These are phyloP conservation scores for Phylloboletellus chloephorus DNA, from an alignment of 1,284 basidiomycete genomes.

Conservation along the genomic window DNA sequence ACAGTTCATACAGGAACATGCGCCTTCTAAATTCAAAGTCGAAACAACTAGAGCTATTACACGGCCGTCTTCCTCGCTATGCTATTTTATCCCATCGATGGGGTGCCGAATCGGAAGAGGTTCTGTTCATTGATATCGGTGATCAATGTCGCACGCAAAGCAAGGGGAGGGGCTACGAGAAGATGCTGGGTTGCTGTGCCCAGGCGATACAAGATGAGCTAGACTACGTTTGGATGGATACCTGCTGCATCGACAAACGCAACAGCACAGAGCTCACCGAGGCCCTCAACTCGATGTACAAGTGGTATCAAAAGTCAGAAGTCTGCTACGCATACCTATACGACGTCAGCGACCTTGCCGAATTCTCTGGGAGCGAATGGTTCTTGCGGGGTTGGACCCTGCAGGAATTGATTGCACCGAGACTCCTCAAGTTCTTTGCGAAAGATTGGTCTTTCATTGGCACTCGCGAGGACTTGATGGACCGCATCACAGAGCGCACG, in stretches of 20 bases:
- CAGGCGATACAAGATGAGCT: slow-evolving; percentile 15
- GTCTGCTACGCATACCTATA: slow-evolving; percentile 28
- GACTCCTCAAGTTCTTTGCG: slow-evolving; percentile 22
- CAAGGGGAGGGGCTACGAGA: slow-evolving; percentile 22
- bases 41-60: slow-evolving; percentile 17
- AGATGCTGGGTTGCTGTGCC: slow-evolving; percentile 18
- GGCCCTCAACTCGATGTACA: slow-evolving; percentile 29
- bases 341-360: slow-evolving; percentile 18
- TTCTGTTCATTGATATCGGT: slow-evolving; percentile 26
- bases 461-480: slow-evolving; percentile 14
- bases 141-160: slow-evolving; percentile 2
- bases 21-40: slow-evolving; percentile 39
- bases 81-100: slow-evolving; percentile 25
- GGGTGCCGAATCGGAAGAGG: slow-evolving; percentile 19
- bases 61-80: slow-evolving; percentile 11
- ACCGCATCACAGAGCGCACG: slow-evolving; percentile 12
- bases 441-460: slow-evolving; percentile 24
- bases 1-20: slow-evolving; percentile 19
- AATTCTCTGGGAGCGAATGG: slow-evolving; percentile 24
- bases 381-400: slow-evolving; percentile 29
- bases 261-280: slow-evolving; percentile 23
- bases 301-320: slow-evolving; percentile 23
- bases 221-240: slow-evolving; percentile 27
- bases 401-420: slow-evolving; percentile 28
- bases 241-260: slow-evolving; percentile 27